Evolutionary conservation across 2,329 filamentous ascomycete genomes (phyloP).

Genomic region (Talaromyces verruculosus): DNA sequence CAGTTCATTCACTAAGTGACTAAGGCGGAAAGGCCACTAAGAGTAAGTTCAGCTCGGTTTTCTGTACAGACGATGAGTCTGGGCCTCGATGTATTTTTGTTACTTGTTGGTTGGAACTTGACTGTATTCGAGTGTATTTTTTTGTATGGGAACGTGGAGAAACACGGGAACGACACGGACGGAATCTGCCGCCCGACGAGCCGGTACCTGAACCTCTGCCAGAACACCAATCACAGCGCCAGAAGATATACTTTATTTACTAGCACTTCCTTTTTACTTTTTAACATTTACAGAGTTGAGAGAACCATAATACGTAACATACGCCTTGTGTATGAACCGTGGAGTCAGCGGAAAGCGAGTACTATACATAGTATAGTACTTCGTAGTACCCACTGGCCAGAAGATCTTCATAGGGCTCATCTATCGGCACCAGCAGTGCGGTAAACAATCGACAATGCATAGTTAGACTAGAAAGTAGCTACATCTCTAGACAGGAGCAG

Average conservation of each 20-base stretch:
- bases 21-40: neutral
- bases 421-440: neutral
- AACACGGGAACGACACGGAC: constrained; percentile 5
- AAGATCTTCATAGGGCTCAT: neutral
- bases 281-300: neutral
- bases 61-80: neutral
- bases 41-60: neutral
- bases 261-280: neutral
- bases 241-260: neutral
- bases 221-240: neutral
- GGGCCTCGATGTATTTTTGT: neutral
- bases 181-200: constrained; percentile 11
- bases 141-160: neutral
- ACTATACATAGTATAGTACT: too few species aligned
- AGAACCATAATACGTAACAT: neutral
- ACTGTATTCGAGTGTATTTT: neutral
- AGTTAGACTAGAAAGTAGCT: neutral
- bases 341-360: neutral
- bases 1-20: neutral
- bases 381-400: neutral
- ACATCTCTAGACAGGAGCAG: neutral
- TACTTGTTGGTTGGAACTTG: neutral
- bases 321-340: neutral
- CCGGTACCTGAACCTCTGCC: neutral
- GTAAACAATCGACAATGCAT: constrained; percentile 11